Base-by-base conservation (phyloP, 1,284 basidiomycete genomes). In the Marasmius sp. region DNA sequence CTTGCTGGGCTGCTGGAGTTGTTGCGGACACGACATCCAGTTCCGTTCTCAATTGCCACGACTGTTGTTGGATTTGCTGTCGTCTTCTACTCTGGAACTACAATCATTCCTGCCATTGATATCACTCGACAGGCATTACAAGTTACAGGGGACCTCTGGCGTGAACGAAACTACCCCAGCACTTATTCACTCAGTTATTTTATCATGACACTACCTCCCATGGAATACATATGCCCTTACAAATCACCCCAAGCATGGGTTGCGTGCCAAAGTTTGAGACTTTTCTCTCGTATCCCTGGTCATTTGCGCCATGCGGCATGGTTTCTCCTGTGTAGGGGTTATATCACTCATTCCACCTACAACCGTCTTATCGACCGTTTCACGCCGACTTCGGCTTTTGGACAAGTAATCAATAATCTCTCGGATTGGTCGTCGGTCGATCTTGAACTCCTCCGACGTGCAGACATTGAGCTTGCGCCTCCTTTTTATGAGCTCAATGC, bases 1-100 rank as follows among this genome's bases (percentile, higher is more conserved):
- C 51, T 59, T 41, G 49, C 49, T 36, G 57, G 57, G 12, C 33
- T 59, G 8, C 37, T 60, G 4, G 59, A 60, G 10, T 27, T 60
- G 6, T 20, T 60, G 16, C 55, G 59, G 51, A 33, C 9, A 18
- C 51, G 41, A 27, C 38, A 60, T 36, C 37, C 3, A 18, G 39
- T 47, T 53, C 49, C 51, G 11, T 50, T 50, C 18, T 33, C 7
- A 1, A 5, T 54, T n/a, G 34, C 39, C 8, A 20, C 20, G 9
- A 33, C 6, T 7, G 51, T 43, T 34, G 52, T 60, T 36, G 51
- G 22, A 11, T 33, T 53, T 45, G 47, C 38, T 22, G 52, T 45
- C 14, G 3, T 53, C 1, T 53, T 60, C 34, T 45, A 45, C 27
- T 43, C 54, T 10, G 12, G 22, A 50, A 55, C 56, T 10, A 49